A percentile compares a stretch with the other conserved stretches of the same genome.
These are phyloP conservation scores for Luffa aegyptiaca DNA, from an alignment of 306 rosid species.

Conservation along the genomic window DNA sequence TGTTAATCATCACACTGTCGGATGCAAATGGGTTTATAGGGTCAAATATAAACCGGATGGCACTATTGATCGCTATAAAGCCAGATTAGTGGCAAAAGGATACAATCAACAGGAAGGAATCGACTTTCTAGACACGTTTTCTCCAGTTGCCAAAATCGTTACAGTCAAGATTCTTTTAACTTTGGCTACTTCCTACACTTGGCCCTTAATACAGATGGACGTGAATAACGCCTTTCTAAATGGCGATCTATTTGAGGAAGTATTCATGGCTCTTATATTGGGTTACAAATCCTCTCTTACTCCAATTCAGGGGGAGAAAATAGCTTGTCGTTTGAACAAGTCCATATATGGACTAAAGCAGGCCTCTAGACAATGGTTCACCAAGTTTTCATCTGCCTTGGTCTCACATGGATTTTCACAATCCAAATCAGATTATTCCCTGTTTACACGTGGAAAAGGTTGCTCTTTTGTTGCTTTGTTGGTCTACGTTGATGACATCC, in stretches of 20 bases:
- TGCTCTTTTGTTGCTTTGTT: neutral
- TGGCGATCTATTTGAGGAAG: neutral
- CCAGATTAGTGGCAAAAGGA: no score
- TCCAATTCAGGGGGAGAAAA: no score
- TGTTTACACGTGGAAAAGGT: neutral
- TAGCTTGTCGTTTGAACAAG: no score
- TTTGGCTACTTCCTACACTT: neutral
- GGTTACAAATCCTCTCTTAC: fast-evolving
- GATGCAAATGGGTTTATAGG: no score
- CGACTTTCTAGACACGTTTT: no score
- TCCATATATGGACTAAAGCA: neutral
- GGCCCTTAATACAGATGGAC: neutral
- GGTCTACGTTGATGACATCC: neutral
- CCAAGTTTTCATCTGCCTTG: no score
- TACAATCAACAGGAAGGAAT: no score
- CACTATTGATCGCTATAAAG: no score
- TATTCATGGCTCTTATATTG: neutral
- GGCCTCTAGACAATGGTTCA: neutral
- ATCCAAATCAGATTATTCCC: neutral
- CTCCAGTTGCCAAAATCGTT: no score
- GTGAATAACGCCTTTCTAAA: no score
- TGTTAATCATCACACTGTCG: no score
- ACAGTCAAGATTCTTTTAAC: neutral
- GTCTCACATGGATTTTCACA: neutral
- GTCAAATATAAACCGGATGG: no score